These are phyloP conservation scores for Cryptococcus neoformans DNA, from an alignment of 1,284 basidiomycete genomes.

Conservation along the genomic window DNA sequence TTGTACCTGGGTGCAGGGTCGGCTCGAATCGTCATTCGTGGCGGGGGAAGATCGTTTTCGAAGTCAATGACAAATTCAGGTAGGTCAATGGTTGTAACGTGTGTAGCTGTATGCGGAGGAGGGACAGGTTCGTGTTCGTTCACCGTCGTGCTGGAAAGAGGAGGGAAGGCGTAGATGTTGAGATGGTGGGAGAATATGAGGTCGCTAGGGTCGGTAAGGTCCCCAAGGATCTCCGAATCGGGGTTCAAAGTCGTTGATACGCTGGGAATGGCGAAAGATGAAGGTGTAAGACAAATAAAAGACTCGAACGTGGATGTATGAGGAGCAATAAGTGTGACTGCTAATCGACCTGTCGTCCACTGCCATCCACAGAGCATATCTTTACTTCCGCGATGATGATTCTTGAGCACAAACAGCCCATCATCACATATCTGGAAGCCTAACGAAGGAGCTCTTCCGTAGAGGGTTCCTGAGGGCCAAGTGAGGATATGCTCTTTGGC, in stretches of 20 bases:
- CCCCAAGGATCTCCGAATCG: conserved; percentile 16
- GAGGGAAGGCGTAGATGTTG: conserved; percentile 41
- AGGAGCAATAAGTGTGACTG: conserved; percentile 25
- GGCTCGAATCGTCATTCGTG: conserved; percentile 34
- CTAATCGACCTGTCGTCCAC: conserved; percentile 44
- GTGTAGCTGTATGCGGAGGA: conserved; percentile 29
- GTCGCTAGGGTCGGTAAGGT: conserved; percentile 25
- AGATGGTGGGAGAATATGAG: conserved; percentile 37
- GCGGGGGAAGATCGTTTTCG: conserved; percentile 25
- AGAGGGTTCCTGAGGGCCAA: conserved; percentile 19
- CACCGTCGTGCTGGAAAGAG: conserved; percentile 13
- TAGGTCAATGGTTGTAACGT: conserved; percentile 37
- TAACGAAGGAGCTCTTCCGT: conserved; percentile 14
- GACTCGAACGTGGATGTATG: conserved; percentile 32
- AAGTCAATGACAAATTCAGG: conserved; percentile 33
- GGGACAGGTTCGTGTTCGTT: conserved; percentile 6
- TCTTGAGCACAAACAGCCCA: conserved; percentile 38
- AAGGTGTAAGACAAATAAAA: conserved; percentile 39
- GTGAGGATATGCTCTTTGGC: conserved; percentile 28
- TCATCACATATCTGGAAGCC: conserved; percentile 49
- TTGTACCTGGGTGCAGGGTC: conserved; percentile 46
- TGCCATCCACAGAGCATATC: conserved; percentile 43
- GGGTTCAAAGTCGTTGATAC: conserved; percentile 26
- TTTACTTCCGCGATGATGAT: conserved; percentile 15
- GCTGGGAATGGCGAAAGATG: conserved; percentile 36